A percentile compares a stretch with the other conserved stretches of the same genome.
phyloP scores from a whole-genome alignment of 805 yeast species.

The Saccharomycopsis javanensis region DNA sequence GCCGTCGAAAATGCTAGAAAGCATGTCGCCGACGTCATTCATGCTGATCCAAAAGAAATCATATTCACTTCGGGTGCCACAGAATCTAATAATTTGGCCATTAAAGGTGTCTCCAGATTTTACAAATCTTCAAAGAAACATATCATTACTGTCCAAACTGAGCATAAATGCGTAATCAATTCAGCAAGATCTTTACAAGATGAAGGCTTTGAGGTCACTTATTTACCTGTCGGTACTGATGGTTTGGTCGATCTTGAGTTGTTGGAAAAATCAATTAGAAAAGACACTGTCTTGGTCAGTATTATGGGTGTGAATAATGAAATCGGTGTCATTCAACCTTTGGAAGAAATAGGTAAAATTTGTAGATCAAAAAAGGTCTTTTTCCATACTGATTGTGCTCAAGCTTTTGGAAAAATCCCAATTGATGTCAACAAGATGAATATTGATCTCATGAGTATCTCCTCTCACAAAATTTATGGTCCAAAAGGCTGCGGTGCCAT shows the following conservation, averaged over 20 bases:
- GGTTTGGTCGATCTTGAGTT: constrained; percentile 75
- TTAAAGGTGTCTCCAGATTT: constrained; percentile 93
- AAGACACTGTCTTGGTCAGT: constrained; percentile 84
- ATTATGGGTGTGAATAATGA: constrained; percentile 97
- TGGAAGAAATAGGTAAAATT: constrained; percentile 83
- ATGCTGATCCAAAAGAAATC: constrained; percentile 94
- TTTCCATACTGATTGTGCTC: constrained; percentile 97
- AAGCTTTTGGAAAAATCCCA: constrained; percentile 90
- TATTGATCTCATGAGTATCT: constrained; percentile 85
- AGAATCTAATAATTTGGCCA: constrained; percentile 88
- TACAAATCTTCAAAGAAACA: constrained; percentile 85
- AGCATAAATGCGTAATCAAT: constrained; percentile 97
- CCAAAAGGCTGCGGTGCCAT: constrained; percentile 97
- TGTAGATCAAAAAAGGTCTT: constrained; percentile 84
- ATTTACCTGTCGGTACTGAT: constrained; percentile 70
- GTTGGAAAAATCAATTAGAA: constrained; percentile 73
- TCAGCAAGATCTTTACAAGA: constrained; percentile 91
- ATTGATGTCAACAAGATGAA: constrained; percentile 89
- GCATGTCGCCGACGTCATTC: constrained; percentile 72
- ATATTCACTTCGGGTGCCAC: constrained; percentile 98
- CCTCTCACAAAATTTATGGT: constrained; percentile 95
- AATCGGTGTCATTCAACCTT: constrained; percentile 94
- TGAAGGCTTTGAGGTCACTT: constrained; percentile 95
- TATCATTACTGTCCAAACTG: constrained; percentile 92
- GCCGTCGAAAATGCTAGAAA: constrained; percentile 83